phyloP scores from a whole-genome alignment of 2,329 filamentous ascomycete species.

The Aphanoascus verrucosus region DNA sequence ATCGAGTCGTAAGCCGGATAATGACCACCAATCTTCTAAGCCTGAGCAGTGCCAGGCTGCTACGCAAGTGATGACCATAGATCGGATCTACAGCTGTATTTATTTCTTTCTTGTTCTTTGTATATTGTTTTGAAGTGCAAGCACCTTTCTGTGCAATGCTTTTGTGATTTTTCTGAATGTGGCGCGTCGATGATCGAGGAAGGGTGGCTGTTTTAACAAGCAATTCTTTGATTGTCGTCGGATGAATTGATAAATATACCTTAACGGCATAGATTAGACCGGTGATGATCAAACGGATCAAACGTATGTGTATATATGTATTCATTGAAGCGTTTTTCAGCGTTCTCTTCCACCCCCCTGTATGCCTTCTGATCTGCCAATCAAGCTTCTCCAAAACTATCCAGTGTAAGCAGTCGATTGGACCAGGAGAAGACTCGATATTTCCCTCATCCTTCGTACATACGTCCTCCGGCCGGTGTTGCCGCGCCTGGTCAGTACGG shows the following conservation, averaged over 20 bases:
- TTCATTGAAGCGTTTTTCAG: neutral
- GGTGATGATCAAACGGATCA: neutral
- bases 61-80: neutral
- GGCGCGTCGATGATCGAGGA: neutral
- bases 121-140: neutral
- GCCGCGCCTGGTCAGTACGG: too few species aligned
- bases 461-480: too few species aligned
- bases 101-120: neutral
- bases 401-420: too few species aligned
- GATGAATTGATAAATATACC: neutral
- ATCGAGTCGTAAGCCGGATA: conserved; percentile 15
- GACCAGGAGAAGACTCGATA: too few species aligned
- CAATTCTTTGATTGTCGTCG: neutral
- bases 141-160: neutral
- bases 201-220: neutral
- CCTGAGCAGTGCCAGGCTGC: neutral
- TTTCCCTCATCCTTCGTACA: too few species aligned
- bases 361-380: too few species aligned
- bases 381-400: too few species aligned
- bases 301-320: neutral
- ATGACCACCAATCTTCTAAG: neutral
- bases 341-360: too few species aligned
- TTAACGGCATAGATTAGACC: neutral
- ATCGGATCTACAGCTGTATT: neutral
- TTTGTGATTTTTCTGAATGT: neutral